These are phyloP conservation scores for Cladophialophora carrionii DNA, from an alignment of 2,329 filamentous ascomycete species.

Conservation along the genomic window DNA sequence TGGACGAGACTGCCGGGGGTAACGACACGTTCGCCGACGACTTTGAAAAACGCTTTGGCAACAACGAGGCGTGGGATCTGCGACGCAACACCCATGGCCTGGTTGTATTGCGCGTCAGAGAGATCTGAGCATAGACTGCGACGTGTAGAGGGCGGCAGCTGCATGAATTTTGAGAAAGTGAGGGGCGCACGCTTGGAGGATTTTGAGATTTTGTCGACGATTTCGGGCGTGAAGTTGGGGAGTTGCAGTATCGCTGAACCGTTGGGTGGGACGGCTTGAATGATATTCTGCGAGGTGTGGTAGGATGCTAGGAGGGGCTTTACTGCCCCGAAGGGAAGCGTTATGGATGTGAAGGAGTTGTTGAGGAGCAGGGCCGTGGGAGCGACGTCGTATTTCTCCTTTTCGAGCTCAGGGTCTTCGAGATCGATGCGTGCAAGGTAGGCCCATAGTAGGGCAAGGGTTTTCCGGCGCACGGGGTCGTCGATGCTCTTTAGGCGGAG, in stretches of 20 bases:
- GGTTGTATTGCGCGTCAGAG: constrained; percentile 73
- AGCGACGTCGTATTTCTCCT: constrained; percentile 83
- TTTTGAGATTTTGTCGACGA: constrained; percentile 54
- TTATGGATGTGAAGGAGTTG: constrained; percentile 82
- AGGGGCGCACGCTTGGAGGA: constrained; percentile 72
- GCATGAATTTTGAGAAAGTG: constrained; percentile 86
- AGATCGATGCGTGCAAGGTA: constrained; percentile 89
- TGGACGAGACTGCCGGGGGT: constrained; percentile 91
- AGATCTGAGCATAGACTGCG: constrained; percentile 69
- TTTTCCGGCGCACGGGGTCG: constrained; percentile 78
- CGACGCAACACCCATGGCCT: constrained; percentile 74
- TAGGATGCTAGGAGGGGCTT: constrained; percentile 80
- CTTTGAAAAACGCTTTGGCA: constrained; percentile 97
- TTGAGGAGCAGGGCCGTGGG: constrained; percentile 84
- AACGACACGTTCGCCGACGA: constrained; percentile 88
- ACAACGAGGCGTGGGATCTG: constrained; percentile 84
- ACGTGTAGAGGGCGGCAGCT: constrained; percentile 73
- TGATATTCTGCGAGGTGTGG: constrained; percentile 78
- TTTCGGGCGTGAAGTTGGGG: constrained; percentile 74
- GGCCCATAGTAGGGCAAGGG: constrained; percentile 88
- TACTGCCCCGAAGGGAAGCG: constrained; percentile 84
- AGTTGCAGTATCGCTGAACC: constrained; percentile 89
- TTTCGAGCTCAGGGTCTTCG: constrained; percentile 72
- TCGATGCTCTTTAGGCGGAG: constrained; percentile 79
- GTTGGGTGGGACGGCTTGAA: constrained; percentile 84